These are phyloP conservation scores for Alternaria triticina DNA, from an alignment of 2,329 filamentous ascomycete genomes.

Conservation along the genomic window DNA sequence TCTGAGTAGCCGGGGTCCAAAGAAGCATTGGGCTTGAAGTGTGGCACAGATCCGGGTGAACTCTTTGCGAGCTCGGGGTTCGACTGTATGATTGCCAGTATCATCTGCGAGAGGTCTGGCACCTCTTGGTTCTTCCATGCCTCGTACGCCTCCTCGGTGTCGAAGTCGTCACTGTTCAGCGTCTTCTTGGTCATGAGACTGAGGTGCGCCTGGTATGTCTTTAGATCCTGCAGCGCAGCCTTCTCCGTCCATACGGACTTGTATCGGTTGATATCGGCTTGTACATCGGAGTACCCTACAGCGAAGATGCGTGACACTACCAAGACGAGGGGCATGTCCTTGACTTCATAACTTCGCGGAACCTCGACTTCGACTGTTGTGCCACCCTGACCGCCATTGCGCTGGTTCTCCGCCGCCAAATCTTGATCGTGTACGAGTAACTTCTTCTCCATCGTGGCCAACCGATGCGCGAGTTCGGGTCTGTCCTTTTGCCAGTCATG, in stretches of 20 bases:
- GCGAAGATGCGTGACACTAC: conserved; percentile 87
- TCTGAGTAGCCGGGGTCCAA: conserved; percentile 55
- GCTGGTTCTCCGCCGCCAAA: conserved; percentile 67
- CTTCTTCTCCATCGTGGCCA: conserved; percentile 88
- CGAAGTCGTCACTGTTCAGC: conserved; percentile 84
- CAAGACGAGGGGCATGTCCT: conserved; percentile 94
- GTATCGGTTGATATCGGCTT: conserved; percentile 85
- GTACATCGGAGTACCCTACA: conserved; percentile 77
- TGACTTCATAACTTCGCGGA: conserved; percentile 88
- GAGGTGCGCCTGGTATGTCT: conserved; percentile 88
- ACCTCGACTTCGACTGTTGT: conserved; percentile 80
- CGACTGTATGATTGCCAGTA: conserved; percentile 85
- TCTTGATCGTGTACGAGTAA: conserved; percentile 93
- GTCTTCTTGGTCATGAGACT: conserved; percentile 80
- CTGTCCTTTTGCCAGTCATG: conserved; percentile 85
- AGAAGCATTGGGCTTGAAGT: conserved; percentile 57
- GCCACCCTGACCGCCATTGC: conserved; percentile 63
- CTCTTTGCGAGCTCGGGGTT: conserved; percentile 85
- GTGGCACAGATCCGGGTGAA: conserved; percentile 66
- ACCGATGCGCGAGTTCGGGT: conserved; percentile 79
- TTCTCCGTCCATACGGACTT: conserved; percentile 87
- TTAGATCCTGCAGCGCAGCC: conserved; percentile 87
- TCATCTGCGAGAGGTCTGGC: conserved; percentile 88
- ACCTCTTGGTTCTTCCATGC: conserved; percentile 90
- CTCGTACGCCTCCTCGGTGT: conserved; percentile 84